Conservation (phyloP, 768 basidiomycete genomes). For the Phanerochaete carnosa region DNA sequence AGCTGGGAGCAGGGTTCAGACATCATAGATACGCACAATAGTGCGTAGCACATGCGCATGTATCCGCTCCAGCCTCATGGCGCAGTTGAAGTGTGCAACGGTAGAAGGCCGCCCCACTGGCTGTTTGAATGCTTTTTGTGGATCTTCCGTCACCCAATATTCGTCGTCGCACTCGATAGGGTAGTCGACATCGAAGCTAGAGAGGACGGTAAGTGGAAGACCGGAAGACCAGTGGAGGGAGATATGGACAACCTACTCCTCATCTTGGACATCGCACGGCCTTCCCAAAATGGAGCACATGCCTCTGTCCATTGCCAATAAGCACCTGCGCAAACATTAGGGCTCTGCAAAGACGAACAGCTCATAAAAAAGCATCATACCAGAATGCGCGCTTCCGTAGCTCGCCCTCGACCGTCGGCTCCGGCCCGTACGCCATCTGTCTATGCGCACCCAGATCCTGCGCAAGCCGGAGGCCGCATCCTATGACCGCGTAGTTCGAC, state of each 20-base stretch:
- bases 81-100: constrained; percentile 55
- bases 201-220: background rate
- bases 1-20: no score
- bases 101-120: constrained; percentile 52
- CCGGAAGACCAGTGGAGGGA: constrained; percentile 10
- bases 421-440: constrained; percentile 47
- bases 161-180: constrained; percentile 56
- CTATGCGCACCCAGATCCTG: constrained; percentile 77
- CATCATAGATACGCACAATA: constrained; percentile 58
- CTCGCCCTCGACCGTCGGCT: constrained; percentile 55
- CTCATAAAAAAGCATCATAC: constrained; percentile 28
- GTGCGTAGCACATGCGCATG: constrained; percentile 61
- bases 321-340: constrained; percentile 38
- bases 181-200: constrained; percentile 65
- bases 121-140: constrained; percentile 57
- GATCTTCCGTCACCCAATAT: background rate
- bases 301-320: constrained; percentile 39
- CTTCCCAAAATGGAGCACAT: constrained; percentile 53
- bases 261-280: constrained; percentile 67
- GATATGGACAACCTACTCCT: constrained; percentile 50
- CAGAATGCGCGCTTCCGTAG: constrained; percentile 80
- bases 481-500: constrained; percentile 22
- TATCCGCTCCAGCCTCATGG: constrained; percentile 60
- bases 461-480: constrained; percentile 42
- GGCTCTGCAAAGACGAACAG: background rate